Conservation (phyloP, 2,329 filamentous ascomycete genomes). For the Raffaelea albimanens region DNA sequence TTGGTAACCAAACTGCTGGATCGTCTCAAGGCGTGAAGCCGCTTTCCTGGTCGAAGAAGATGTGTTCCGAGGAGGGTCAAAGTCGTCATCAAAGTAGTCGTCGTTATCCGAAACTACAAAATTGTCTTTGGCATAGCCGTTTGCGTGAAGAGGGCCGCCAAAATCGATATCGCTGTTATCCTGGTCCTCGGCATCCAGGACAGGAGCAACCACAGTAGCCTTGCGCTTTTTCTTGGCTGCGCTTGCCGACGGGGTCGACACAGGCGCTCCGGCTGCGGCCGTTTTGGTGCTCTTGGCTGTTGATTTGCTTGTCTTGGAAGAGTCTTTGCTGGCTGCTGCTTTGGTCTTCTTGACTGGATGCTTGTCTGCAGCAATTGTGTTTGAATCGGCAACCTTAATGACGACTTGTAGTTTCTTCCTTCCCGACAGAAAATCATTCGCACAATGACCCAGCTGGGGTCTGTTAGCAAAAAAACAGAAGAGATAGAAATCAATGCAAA, state of each 20-base stretch:
- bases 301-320: constrained; percentile 9
- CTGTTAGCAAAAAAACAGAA: neutral
- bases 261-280: neutral
- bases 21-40: constrained; percentile 24
- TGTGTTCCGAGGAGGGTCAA: neutral
- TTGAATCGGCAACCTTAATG: constrained; percentile 23
- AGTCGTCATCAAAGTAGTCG: constrained; percentile 19
- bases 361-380: constrained; percentile 3
- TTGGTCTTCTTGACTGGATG: neutral
- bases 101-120: constrained; percentile 31
- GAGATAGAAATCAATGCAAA: too few species aligned
- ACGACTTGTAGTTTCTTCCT: constrained; percentile 33
- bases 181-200: constrained; percentile 17
- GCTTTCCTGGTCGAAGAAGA: constrained; percentile 16
- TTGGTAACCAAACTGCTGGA: constrained; percentile 9
- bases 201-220: constrained; percentile 6
- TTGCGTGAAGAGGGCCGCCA: constrained; percentile 21
- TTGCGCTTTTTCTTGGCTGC: constrained; percentile 3
- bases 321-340: constrained; percentile 1
- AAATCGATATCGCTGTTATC: constrained; percentile 28
- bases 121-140: constrained; percentile 35
- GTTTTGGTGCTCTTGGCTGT: constrained; percentile 4
- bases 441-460: constrained; percentile 30
- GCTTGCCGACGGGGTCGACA: constrained; percentile 6
- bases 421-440: constrained; percentile 32